phyloP scores from a whole-genome alignment of 192 early-diverging fungal genomes.

The Rhizophlyctis rosea region DNA sequence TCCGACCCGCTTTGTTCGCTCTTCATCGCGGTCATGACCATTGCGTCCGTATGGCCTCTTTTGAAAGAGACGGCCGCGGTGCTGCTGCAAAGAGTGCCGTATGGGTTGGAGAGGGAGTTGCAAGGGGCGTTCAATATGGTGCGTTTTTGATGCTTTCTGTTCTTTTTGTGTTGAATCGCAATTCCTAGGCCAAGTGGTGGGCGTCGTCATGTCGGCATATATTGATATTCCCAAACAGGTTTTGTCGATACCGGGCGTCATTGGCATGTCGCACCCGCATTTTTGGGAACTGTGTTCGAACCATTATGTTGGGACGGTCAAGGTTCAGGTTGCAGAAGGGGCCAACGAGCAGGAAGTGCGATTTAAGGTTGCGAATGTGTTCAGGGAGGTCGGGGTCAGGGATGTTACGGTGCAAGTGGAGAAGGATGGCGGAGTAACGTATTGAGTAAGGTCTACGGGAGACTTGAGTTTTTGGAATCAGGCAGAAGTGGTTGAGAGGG shows the following conservation, averaged over 20 bases:
- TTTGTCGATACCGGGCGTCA: slow-evolving; percentile 31
- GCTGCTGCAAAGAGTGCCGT: slow-evolving; percentile 42
- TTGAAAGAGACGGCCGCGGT: slow-evolving; percentile 63
- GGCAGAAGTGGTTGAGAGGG: too few species aligned
- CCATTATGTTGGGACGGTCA: slow-evolving; percentile 42
- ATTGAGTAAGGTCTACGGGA: too few species aligned
- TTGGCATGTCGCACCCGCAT: slow-evolving; percentile 39
- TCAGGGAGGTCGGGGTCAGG: slow-evolving; percentile 34
- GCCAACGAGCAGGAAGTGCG: slow-evolving; percentile 32
- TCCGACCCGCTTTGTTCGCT: slow-evolving; percentile 94
- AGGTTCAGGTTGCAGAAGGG: slow-evolving; percentile 27
- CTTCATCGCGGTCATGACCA: slow-evolving; percentile 83
- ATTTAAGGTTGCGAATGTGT: slow-evolving; percentile 30
- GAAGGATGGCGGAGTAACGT: slow-evolving; percentile 25
- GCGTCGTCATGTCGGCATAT: too few species aligned
- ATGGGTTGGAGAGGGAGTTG: slow-evolving; percentile 15
- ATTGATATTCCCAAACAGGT: slow-evolving; percentile 20
- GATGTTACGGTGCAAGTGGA: slow-evolving; percentile 45
- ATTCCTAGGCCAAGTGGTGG: neutral
- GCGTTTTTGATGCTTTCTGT: neutral
- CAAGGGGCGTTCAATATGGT: slow-evolving; percentile 28
- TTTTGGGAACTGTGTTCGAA: slow-evolving; percentile 47
- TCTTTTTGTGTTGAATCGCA: neutral
- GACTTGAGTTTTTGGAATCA: too few species aligned
- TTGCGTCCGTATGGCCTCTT: slow-evolving; percentile 80